A percentile compares a stretch with the other conserved stretches of the same genome.
phyloP scores from a whole-genome alignment of 73 alveolate genomes.

The Breviolum minutum region DNA sequence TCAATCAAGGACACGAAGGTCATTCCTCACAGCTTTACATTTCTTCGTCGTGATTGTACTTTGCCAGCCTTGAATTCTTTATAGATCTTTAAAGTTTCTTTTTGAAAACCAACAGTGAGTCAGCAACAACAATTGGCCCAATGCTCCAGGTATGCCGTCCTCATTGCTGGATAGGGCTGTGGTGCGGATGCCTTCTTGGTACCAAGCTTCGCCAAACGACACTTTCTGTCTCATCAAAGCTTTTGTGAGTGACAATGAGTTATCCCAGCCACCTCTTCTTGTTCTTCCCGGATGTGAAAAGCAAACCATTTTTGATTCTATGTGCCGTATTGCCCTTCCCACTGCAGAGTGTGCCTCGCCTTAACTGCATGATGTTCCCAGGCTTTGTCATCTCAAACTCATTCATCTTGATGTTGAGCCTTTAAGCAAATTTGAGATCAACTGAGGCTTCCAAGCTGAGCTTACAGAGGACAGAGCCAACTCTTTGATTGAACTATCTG shows the following conservation, averaged over 20 bases:
- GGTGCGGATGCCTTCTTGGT: background rate
- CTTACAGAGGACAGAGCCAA: background rate
- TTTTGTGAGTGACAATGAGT: background rate
- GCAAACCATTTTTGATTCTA: background rate
- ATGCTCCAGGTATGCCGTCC: background rate
- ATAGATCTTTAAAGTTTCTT: background rate
- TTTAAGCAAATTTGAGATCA: background rate
- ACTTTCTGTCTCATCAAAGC: background rate
- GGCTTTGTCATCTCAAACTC: too few relatives aligned
- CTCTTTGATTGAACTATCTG: background rate
- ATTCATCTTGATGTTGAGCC: too few relatives aligned
- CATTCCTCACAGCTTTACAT: slow-evolving; percentile 1
- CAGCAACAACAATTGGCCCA: background rate
- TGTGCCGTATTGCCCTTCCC: background rate
- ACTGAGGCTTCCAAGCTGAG: background rate
- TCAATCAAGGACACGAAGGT: background rate
- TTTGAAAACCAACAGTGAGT: background rate
- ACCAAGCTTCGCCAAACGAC: background rate
- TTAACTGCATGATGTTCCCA: background rate
- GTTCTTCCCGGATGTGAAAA: background rate
- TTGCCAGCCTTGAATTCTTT: background rate
- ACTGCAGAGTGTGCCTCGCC: background rate
- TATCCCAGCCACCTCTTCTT: background rate
- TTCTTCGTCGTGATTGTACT: background rate
- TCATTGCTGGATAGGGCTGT: background rate